Evolutionary conservation across 306 rosid genomes (phyloP), one percentile per base, ranked within the genome.

Genomic region (Lathyrus oleraceus): DNA sequence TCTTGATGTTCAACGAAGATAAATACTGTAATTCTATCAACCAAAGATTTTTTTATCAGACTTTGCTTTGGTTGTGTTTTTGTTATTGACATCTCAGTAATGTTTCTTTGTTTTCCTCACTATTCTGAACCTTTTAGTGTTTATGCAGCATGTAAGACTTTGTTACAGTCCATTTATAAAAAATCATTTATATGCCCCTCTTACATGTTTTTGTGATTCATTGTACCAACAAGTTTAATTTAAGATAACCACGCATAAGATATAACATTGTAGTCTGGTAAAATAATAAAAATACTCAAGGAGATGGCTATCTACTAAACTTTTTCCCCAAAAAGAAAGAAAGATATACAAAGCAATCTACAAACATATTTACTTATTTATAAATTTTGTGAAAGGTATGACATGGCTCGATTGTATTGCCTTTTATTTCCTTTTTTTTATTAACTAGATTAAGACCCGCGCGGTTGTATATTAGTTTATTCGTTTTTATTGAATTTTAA

Each of bases 321-420:
- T 20, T 25, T 36, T 30, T n/a, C n/a, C n/a, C 1, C 3, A 13
- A 3, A 10, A 16, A 63, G 13, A 20, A 66, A 9, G 5, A 12
- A 54, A 12, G 30, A 38, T 36, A 19, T 63, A 61, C 58, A 76
- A 44, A 4, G 36, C 12, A 3, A 64, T 38, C 53, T 51, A 68
- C 63, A 3, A 72, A 62, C 38, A 79, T 85, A 81, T 75, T 61
- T 70, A 82, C 84, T 56, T 35, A 78, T 80, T 72, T 77, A 85
- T 85, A 85, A 43, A 35, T 59, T 72, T 58, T 42, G 30, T 48
- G 53, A 7, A n/a, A 51, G 4, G 40, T 27, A 49, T 21, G 49
- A n/a, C n/a, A n/a, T n/a, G n/a, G n/a, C n/a, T n/a, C n/a, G n/a
- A n/a, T n/a, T n/a, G n/a, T n/a, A n/a, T n/a, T n/a, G n/a, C n/a